Evolutionary conservation across 2,329 filamentous ascomycete genomes (phyloP).

Genomic region (Colletotrichum sp.): DNA sequence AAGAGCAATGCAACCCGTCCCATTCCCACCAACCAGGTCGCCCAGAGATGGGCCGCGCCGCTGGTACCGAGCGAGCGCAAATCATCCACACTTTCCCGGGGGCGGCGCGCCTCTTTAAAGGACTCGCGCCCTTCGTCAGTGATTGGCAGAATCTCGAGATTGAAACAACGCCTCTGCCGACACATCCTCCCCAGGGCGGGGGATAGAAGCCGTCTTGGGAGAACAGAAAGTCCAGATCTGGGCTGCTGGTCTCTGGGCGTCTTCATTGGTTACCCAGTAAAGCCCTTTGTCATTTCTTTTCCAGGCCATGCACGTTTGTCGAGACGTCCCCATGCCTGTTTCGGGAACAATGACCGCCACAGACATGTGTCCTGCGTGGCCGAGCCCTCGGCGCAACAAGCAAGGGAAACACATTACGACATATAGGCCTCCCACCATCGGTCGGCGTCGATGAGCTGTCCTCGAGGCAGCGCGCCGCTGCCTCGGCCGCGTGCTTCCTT

Average conservation of each 20-base stretch:
- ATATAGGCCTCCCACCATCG: neutral
- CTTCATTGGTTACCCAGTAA: neutral
- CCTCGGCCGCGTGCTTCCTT: neutral
- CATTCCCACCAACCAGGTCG: conserved; percentile 7
- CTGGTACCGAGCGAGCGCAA: neutral
- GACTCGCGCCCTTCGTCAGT: neutral
- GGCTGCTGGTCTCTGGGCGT: fast-evolving
- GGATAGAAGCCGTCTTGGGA: neutral
- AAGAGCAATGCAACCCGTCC: neutral
- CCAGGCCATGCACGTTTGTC: neutral
- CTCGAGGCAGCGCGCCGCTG: neutral
- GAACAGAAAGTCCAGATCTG: neutral
- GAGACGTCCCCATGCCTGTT: neutral
- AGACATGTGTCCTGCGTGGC: neutral
- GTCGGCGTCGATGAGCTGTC: neutral
- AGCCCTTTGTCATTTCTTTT: neutral
- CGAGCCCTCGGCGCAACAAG: neutral
- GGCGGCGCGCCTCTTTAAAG: neutral
- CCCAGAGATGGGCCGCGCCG: neutral
- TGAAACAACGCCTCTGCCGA: conserved; percentile 1
- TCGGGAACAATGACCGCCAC: neutral
- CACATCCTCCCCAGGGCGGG: neutral
- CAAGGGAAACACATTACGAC: neutral
- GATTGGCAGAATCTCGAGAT: conserved; percentile 5
- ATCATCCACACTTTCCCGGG: neutral